Percentiles rank a stretch among this genome's conserved stretches.
Evolutionary conservation across 179 eudicot genomes (phyloP).

Genomic region (Gypsophila paniculata): DNA sequence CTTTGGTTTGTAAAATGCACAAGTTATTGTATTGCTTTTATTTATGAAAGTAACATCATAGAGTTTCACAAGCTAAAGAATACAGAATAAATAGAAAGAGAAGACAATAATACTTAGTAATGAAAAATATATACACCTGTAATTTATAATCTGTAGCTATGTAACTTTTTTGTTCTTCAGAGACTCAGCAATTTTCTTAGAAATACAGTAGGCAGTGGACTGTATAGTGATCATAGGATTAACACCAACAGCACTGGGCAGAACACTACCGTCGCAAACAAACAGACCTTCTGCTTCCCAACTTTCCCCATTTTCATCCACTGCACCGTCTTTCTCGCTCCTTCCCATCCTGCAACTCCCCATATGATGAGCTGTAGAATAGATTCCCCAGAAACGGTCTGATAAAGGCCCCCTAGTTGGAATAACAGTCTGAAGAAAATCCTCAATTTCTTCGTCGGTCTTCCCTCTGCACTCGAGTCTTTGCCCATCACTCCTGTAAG

Average conservation of each 20-base stretch:
- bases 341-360: constrained; percentile 74
- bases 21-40: neutral
- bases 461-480: constrained; percentile 49
- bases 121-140: too few species aligned
- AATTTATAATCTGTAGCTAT: neutral
- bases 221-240: constrained; percentile 83
- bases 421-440: constrained; percentile 47
- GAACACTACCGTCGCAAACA: constrained; percentile 68
- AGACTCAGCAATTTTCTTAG: constrained; percentile 46
- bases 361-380: constrained; percentile 71
- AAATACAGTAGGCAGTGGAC: constrained; percentile 60
- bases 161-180: constrained; percentile 31
- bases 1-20: neutral
- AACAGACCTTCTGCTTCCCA: constrained; percentile 72
- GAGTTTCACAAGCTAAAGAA: neutral
- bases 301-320: constrained; percentile 68
- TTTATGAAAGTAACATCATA: neutral
- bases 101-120: neutral
- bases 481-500: constrained; percentile 69
- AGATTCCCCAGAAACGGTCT: constrained; percentile 40
- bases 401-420: constrained; percentile 44
- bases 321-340: constrained; percentile 49
- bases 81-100: neutral
- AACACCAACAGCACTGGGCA: constrained; percentile 69
- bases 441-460: constrained; percentile 41